Evolutionary conservation across 78 protist genomes (phyloP), one percentile per base, ranked within the genome.

Genomic region (Trichosphaerium sp.): DNA sequence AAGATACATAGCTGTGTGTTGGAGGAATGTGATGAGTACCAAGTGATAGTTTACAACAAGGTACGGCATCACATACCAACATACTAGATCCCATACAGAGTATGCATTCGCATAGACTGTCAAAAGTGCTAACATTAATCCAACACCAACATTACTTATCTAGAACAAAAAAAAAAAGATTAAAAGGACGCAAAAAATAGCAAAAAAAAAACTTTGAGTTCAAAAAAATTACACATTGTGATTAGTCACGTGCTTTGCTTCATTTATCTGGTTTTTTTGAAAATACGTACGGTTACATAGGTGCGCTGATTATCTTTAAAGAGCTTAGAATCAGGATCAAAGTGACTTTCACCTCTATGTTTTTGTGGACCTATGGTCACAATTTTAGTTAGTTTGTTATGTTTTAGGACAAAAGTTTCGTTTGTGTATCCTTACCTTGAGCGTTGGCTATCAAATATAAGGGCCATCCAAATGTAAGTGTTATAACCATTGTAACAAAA

Each of bases 1-100:
- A 21, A 88, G 47, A 65, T 54, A 72, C 21, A 35, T 34, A 70
- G 82, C 83, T 25, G 95, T 79, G 81, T 89, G 94, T 65, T 87
- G 96, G 34, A 88, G 83, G 67, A 65, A 88, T 10, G 96, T 92
- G 75, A 82, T 75, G 47, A 64, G 26, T 25, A 83, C 85, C 35
- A 92, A 83, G 88, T 85, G 88, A 23, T 32, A 38, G 84, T 88
- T 83, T 54, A 6, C 61, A 21, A 41, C 4, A 15, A 71, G 18
- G 35, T 62, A 70, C 32, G 85, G 71, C 4, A 39, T 29, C 34
- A 60, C 32, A 80, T 73, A 81, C 52, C 11, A 31, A 26, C 15
- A 14, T 43, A 54, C 28, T 7, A 83, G 76, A 35, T 3, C 25
- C 10, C 21, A 3, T 25, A 49, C 26, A 47, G 81, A 76, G 39